Evolutionary conservation across 345 rosid species (phyloP).

Genomic region (Sisymbrium irio): DNA sequence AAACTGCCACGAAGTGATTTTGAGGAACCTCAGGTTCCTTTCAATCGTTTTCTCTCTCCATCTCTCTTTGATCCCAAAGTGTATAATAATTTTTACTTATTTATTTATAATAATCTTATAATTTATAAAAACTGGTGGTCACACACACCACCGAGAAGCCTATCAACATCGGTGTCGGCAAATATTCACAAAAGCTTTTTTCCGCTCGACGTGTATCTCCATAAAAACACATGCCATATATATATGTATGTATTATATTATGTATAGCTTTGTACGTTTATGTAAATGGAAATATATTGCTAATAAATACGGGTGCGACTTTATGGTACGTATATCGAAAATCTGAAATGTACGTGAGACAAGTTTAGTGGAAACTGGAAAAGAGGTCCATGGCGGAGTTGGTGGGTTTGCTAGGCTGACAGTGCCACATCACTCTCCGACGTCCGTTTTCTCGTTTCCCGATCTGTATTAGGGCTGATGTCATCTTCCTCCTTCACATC

Average conservation of each 20-base stretch:
- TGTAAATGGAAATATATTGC: not conserved
- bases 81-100: not conserved
- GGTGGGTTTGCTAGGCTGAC: conserved; percentile 22
- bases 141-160: conserved; percentile 26
- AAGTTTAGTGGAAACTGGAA: conserved; percentile 34
- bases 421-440: conserved; percentile 21
- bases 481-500: not conserved
- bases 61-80: conserved; percentile 3
- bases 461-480: conserved; percentile 23
- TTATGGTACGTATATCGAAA: conserved; percentile 16
- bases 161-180: conserved; percentile 40
- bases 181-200: conserved; percentile 18
- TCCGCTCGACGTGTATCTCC: conserved; percentile 8
- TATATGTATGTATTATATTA: not conserved
- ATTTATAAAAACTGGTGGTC: conserved; percentile 25
- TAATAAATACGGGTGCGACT: not conserved
- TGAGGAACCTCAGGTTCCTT: conserved; percentile 17
- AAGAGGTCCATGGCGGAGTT: conserved; percentile 19
- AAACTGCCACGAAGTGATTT: conserved; percentile 19
- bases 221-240: conserved; percentile 5
- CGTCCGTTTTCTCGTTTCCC: conserved; percentile 21
- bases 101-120: not conserved
- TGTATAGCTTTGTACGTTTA: not conserved
- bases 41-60: conserved; percentile 14
- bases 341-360: conserved; percentile 18